Base-by-base conservation (phyloP, 371 early-diverging fungal genomes). In the Phascolomyces articulosus region DNA sequence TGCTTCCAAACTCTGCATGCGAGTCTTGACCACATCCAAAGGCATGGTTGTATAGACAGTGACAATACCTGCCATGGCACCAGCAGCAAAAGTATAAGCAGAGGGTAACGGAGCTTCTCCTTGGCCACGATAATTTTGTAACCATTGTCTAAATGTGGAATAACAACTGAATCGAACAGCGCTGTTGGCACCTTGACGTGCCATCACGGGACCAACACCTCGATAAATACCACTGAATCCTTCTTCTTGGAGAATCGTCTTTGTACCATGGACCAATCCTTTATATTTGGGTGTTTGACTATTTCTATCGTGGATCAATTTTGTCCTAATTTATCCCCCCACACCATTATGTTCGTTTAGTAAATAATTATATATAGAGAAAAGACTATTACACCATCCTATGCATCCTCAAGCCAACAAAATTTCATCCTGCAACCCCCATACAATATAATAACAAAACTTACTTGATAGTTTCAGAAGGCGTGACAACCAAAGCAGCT, bases 21-120 rank as follows among this genome's bases (percentile, higher is more conserved):
- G 89, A 1, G 98, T 97, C 76, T 97, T 97, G 62, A 96, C 84
- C 1, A 95, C 96, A 75, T 96, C 98, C 29, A 97, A 65, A 4
- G 97, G 97, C 97, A 96, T 96, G 0, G 98, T 97, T 0, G 92
- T 75, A 66, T 95, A 96, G 0, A 96, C 96, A 2, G 96, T 96
- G 26, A 95, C 85, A 58, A 88, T 90, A 10, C 98, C 98, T 0
- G 97, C 97, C 53, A 90, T 70, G 59, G 86, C 87, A 49, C 96
- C 95, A 27, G 90, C 88, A 2, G 70, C 87, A 78, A 95, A 94
- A 2, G 87, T 86, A 49, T 86, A 78, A 7, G 84, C 66, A 48
- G 91, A 82, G 18, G 92, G 93, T 18, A 92, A 61, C 47, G 83
- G 80, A 29, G 72, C 78, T 21, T 74, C 73, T 20, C 69, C 78